phyloP scores from a whole-genome alignment of 23 red algal genomes.

The Gracilaria vermiculophylla region DNA sequence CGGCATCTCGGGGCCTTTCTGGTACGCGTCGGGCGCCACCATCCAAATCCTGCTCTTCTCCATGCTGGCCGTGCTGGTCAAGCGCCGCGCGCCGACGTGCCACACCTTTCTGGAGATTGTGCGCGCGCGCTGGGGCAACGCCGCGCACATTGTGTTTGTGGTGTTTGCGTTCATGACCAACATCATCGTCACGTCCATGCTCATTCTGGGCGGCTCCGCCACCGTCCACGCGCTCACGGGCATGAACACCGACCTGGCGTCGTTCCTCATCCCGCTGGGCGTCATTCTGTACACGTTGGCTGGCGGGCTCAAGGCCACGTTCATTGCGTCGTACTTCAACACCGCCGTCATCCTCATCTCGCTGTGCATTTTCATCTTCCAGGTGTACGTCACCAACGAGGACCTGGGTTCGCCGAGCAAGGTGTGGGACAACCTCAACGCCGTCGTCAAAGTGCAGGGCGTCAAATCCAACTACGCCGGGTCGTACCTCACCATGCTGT shows the following conservation, averaged over 20 bases:
- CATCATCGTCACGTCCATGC: slow-evolving; percentile 81
- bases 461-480: slow-evolving; percentile 58
- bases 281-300: slow-evolving; percentile 87
- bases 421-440: slow-evolving; percentile 52
- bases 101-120: slow-evolving; percentile 89
- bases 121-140: slow-evolving; percentile 65
- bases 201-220: slow-evolving; percentile 72
- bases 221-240: slow-evolving; percentile 70
- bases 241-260: slow-evolving; percentile 65
- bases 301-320: slow-evolving; percentile 85
- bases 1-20: slow-evolving; percentile 78
- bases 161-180: slow-evolving; percentile 73
- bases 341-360: slow-evolving; percentile 76
- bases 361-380: slow-evolving; percentile 80
- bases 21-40: slow-evolving; percentile 85
- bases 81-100: slow-evolving; percentile 62
- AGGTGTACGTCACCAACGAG: slow-evolving; percentile 59
- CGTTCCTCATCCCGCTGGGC: slow-evolving; percentile 82
- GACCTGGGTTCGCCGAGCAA: slow-evolving; percentile 36
- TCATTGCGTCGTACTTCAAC: slow-evolving; percentile 85
- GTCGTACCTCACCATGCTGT: slow-evolving; percentile 76
- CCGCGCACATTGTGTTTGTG: slow-evolving; percentile 61
- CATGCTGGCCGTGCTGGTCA: slow-evolving; percentile 73
- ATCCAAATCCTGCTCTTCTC: slow-evolving; percentile 79
- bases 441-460: background rate